Base-by-base conservation (phyloP, 352 stramenopile genomes). In the Pythium sukuiense region DNA sequence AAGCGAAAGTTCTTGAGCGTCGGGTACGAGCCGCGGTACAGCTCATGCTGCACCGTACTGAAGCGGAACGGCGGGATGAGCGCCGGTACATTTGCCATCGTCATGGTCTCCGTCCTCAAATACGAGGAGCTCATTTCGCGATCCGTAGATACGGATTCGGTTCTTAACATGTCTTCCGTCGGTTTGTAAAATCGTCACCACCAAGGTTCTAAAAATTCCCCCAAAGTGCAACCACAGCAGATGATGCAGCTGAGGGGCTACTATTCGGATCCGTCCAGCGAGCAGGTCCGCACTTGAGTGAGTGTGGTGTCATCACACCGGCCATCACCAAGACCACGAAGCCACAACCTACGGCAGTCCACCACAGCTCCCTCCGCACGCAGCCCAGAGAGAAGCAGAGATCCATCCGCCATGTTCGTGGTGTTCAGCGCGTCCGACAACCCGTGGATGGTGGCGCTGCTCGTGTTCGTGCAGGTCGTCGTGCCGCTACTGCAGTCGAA, bases 1-100 rank as follows among this genome's bases (percentile, higher is more conserved):
- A 96, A 96, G 20, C 84, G 83, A 52, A 93, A 92, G 74, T 92
- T 94, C 71, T 93, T 93, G 60, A 94, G 80, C 72, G 87, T 93
- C 64, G 85, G 87, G 63, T 94, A 94, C 30, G 83, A 77, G 5
- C 87, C 87, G 49, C 87, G 87, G 63, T 92, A 94, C 46, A 96
- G 63, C 14, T 81, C 74, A 41, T 93, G 79, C 74, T 96, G 84
- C 57, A 94, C 85, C 1, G 77, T 88, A 67, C 83, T 94, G 75
- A 91, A 96, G 65, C 87, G 84, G 76, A 96, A 96, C 67, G 87
- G 87, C 55, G 87, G 87, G 71, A 96, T 91, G 59, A 96, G 62
- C 67, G 87, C 85, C 32, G 83, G 79, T 58, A 79, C 80, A 32
- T 73, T 80, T 32, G 80, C 81, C 65, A 74, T 77, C 73, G 78